A percentile compares a stretch with the other conserved stretches of the same genome.
These are phyloP conservation scores for Suhomyces kilbournensis DNA, from an alignment of 805 yeast genomes.

Conservation along the genomic window DNA sequence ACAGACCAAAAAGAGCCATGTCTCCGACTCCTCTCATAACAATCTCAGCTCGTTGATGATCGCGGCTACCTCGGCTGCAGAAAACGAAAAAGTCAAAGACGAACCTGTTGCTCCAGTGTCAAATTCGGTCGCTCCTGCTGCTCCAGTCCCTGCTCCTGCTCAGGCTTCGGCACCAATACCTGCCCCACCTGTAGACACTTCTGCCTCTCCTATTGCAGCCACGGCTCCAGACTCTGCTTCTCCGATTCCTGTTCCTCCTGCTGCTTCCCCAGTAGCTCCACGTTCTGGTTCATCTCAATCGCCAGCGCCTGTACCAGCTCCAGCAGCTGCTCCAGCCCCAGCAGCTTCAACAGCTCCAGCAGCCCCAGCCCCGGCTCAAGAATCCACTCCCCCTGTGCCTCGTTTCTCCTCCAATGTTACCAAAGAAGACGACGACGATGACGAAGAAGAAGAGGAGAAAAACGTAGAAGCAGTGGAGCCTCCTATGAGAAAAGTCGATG, in stretches of 20 bases:
- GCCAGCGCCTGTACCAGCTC: neutral
- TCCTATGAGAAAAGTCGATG: constrained; percentile 44
- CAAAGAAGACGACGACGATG: constrained; percentile 24
- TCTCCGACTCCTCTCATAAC: constrained; percentile 8
- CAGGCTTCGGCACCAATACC: constrained; percentile 2
- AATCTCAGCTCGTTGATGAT: constrained; percentile 27
- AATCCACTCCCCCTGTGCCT: constrained; percentile 10
- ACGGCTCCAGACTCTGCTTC: constrained; percentile 7
- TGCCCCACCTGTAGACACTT: constrained; percentile 4
- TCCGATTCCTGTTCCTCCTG: constrained; percentile 1
- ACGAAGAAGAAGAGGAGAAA: constrained; percentile 27
- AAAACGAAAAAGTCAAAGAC: constrained; percentile 9
- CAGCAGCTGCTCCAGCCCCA: constrained; percentile 7
- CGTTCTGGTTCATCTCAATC: neutral
- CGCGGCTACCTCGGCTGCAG: constrained; percentile 20
- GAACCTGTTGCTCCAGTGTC: neutral
- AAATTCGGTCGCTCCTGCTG: neutral
- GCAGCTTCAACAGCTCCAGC: constrained; percentile 3
- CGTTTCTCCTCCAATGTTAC: constrained; percentile 20
- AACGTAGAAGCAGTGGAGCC: constrained; percentile 36
- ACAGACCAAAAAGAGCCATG: constrained; percentile 23
- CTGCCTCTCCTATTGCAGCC: constrained; percentile 7
- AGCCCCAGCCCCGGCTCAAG: constrained; percentile 6
- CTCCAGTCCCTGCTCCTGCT: constrained; percentile 1
- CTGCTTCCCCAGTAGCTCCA: constrained; percentile 5